Evolutionary conservation across 495 filamentous ascomycete species (phyloP), one percentile per base, ranked within the genome.

Genomic region (Daldinia vernicosa): DNA sequence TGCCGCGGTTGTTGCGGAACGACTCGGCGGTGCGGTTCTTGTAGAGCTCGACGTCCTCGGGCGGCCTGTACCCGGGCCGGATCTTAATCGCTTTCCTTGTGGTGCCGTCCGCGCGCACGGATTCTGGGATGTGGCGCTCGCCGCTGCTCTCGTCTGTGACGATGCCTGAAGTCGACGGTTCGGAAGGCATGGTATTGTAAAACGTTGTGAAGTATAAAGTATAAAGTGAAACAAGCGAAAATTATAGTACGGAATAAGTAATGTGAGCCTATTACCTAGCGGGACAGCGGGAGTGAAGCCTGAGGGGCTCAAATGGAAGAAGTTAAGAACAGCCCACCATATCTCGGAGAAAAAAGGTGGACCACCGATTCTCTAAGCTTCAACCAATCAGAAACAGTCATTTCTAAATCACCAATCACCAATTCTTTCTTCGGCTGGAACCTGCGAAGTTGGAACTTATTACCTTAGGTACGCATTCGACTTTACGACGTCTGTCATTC

Each of bases 1-100:
- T 91, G 12, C 90, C 92, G 19, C 94, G 88, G 71, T 84, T 93
- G 71, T 84, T 93, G 80, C 93, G 95, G 84, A 92, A 97, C 40
- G 87, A 89, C 70, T 95, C 92, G 26, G 94, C 94, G 5, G 90
- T 92, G 45, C 91, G 89, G 81, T 97, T 98, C 84, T 92, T 95
- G 86, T 98, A 99, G 37, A 97, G 83, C 75, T 98, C 93, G 63
- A 98, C 92, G 80, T 99, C 96, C 79, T 99, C 96, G 2, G 95
- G 95, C 0, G 96, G 96, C 35, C 88, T 88, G 80, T 98, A 99
- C 52, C 96, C 96, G 12, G 95, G 94, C 3, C 93, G 89, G 45
- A 99, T 92, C 69, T 92, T 92, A 60, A 97, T 98, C 75, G 97
- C 96, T 73, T 91, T 94, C 32, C 96, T 86, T 15, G 89, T 91